Evolutionary conservation across 305 asterid genomes (phyloP).

Genomic region (Galium porrigens): DNA sequence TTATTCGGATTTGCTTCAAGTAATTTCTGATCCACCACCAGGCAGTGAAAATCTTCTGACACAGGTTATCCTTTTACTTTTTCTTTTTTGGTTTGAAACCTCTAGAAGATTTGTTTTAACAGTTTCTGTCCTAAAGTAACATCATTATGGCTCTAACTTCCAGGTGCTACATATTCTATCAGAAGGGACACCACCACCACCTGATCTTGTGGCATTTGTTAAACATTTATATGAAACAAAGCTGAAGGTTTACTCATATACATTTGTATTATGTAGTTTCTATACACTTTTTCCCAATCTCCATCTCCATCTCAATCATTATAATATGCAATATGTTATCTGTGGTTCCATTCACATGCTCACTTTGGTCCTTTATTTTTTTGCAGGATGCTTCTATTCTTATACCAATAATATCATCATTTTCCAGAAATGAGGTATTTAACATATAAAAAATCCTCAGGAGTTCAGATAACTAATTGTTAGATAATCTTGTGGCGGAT

Average conservation of each 20-base stretch:
- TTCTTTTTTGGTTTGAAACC: not conserved
- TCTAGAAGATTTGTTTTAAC: slow-evolving; percentile 11
- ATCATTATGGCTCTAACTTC: slow-evolving; percentile 21
- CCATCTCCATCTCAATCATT: not conserved
- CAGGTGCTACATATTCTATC: slow-evolving; percentile 71
- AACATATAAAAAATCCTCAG: slow-evolving; percentile 11
- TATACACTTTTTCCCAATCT: not conserved
- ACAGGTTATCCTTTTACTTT: slow-evolving; percentile 31
- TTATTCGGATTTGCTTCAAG: slow-evolving; percentile 54
- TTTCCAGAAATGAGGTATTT: slow-evolving; percentile 77
- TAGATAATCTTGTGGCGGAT: slow-evolving; percentile 3
- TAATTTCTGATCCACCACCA: slow-evolving; percentile 75
- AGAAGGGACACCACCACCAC: slow-evolving; percentile 70
- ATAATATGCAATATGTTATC: not conserved
- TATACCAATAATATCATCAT: slow-evolving; percentile 73
- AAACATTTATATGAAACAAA: slow-evolving; percentile 68
- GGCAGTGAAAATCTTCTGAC: slow-evolving; percentile 83
- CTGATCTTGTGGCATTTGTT: slow-evolving; percentile 63
- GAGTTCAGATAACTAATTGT: slow-evolving; percentile 1
- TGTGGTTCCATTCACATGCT: slow-evolving; percentile 12
- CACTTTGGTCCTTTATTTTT: slow-evolving; percentile 1
- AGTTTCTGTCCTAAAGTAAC: slow-evolving; percentile 16
- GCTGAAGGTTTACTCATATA: slow-evolving; percentile 45
- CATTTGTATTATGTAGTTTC: slow-evolving; percentile 9
- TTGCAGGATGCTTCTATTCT: slow-evolving; percentile 92